phyloP scores from a whole-genome alignment of 352 stramenopile genomes.

The Phytophthora sansomeana region DNA sequence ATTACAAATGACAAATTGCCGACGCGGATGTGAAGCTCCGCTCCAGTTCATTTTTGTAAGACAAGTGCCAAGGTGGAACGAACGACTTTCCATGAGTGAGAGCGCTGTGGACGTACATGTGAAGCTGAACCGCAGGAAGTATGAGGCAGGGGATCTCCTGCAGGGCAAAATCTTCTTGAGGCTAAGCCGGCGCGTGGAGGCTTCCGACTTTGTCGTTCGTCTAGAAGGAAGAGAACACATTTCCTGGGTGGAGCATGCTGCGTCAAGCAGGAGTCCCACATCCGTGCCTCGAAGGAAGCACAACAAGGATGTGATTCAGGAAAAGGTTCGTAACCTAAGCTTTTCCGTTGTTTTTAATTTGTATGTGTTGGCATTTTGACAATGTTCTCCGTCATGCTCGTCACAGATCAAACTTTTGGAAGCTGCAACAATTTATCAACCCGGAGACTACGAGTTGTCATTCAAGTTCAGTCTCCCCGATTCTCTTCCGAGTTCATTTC shows the following conservation, averaged over 20 bases:
- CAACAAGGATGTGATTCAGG: conserved; percentile 9
- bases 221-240: conserved; percentile 22
- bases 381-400: neutral
- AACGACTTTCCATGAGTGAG: neutral
- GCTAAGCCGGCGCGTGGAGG: conserved; percentile 5
- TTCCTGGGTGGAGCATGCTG: conserved; percentile 23
- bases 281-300: conserved; percentile 4
- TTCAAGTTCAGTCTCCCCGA: conserved; percentile 17
- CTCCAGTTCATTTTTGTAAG: neutral
- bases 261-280: neutral
- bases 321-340: neutral
- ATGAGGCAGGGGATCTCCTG: conserved; percentile 14
- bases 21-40: neutral
- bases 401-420: conserved; percentile 11
- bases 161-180: conserved; percentile 11
- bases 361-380: neutral
- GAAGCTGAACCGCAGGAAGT: conserved; percentile 7
- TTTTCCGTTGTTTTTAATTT: neutral
- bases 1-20: no score
- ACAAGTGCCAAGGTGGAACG: neutral
- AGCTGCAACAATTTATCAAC: neutral
- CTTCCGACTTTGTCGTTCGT: conserved; percentile 19
- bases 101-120: neutral
- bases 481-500: conserved; percentile 19
- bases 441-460: conserved; percentile 17